Evolutionary conservation across 345 rosid genomes (phyloP).

Genomic region (Aquilaria sinensis): DNA sequence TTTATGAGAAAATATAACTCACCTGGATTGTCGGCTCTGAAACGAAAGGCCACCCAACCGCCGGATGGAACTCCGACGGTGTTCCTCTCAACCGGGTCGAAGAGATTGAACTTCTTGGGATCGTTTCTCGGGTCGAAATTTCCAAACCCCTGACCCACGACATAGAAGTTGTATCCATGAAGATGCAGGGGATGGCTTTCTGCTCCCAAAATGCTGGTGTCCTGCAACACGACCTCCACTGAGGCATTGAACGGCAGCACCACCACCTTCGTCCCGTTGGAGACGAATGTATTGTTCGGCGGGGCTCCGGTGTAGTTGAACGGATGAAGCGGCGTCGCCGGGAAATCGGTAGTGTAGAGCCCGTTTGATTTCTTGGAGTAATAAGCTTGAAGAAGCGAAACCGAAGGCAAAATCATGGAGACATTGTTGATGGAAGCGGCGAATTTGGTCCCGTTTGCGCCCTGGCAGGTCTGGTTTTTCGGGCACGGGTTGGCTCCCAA

Average conservation of each 20-base stretch:
- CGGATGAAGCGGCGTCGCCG: constrained; percentile 36
- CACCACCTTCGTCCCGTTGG: constrained; percentile 44
- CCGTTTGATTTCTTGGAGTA: constrained; percentile 37
- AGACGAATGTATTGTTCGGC: constrained; percentile 54
- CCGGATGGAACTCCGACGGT: constrained; percentile 57
- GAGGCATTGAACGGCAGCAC: constrained; percentile 55
- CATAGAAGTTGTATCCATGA: constrained; percentile 65
- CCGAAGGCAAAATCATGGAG: constrained; percentile 6
- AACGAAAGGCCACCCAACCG: constrained; percentile 76
- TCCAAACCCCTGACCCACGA: constrained; percentile 81
- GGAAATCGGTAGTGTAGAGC: constrained; percentile 51
- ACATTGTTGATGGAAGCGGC: constrained; percentile 61
- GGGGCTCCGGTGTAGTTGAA: constrained; percentile 75
- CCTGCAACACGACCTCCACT: constrained; percentile 76
- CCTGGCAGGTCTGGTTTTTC: constrained; percentile 67
- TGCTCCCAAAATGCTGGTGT: constrained; percentile 59
- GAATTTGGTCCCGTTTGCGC: constrained; percentile 55
- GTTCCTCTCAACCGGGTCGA: constrained; percentile 75
- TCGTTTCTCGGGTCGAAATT: constrained; percentile 50
- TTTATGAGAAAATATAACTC: not conserved
- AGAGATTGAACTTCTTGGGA: constrained; percentile 49
- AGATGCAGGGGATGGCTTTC: constrained; percentile 84
- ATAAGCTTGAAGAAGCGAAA: constrained; percentile 41
- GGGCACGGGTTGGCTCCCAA: constrained; percentile 61
- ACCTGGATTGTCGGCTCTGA: constrained; percentile 80